Base-by-base conservation (phyloP, 345 rosid genomes). In the Viola odorata region DNA sequence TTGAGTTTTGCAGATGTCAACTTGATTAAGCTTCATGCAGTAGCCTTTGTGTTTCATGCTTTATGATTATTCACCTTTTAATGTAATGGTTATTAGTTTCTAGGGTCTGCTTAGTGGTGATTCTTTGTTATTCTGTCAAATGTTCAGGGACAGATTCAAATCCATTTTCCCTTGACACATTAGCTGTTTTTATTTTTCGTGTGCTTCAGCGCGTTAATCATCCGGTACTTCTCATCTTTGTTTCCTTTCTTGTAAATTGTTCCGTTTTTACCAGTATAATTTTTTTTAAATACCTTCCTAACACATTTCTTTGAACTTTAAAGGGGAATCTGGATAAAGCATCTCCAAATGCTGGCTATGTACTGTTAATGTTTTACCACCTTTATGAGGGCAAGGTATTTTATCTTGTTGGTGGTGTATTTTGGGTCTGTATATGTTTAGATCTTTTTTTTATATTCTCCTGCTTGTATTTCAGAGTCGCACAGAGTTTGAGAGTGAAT, bases 301-400 rank as follows among this genome's bases (percentile, higher is more conserved):
- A 10, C 50, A 44, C 52, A 42, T 60, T 69, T 58, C 62, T 74
- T 50, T 74, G 45, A 62, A 44, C 63, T 67, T 70, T 65, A 8
- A 70, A 90, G 99, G 99, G 99, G n/a, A 90, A 90, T 80, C 91
- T 94, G 60, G 99, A 94, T 77, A 90, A 84, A 71, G 74, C 74
- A 47, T 84, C 95, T 71, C 74, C 82, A 66, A 94, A 86, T 73
- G 96, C 87, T 61, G 99, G 99, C 48, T 86, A 83, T 77, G 99
- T 94, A 71, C 85, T 94, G 65, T 78, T 90, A 55, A 86, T 94
- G 97, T 94, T 94, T 73, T 86, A 90, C 77, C 90, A 90, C 74
- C 96, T 94, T 63, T 90, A 90, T 62, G 97, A 94, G 73, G 96
- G 96, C 66, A 94, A 94, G 94, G 99, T 83, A 85, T 44, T 68